Evolutionary conservation across 2,329 filamentous ascomycete genomes (phyloP), one percentile per base, ranked within the genome.

Genomic region (Penicillium hordei): DNA sequence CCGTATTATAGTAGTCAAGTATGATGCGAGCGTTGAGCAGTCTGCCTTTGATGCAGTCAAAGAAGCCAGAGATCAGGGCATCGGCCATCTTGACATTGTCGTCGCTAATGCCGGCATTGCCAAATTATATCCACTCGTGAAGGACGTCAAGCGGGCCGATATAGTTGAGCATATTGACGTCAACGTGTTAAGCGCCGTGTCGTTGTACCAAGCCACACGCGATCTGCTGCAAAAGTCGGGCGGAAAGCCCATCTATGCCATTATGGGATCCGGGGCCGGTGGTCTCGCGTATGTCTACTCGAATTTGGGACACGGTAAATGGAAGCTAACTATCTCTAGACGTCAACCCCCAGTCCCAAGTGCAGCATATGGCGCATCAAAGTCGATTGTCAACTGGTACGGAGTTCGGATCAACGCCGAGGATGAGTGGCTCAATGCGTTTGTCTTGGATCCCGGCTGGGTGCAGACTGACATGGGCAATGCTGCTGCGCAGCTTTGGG

Each of bases 61-160:
- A 25, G 58, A 62, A 19, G 56, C 73, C 17, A 59, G 60, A 27
- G 55, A 57, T 5, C 51, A 65, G 7, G 73, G 68, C 6, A 65
- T 76, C 23, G 48, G 63, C 45, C 64, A 72, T 31, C 25, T 78
- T 27, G 74, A 77, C 55, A 57, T 74, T 38, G 66, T 76, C 19
- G 68, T 77, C 39, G 73, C 74, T n/a, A 78, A 76, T 61, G 72
- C 75, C 5, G 73, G 72, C 7, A 68, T 71, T 9, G 63, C 68
- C 31, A 60, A 61, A 31, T 25, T 57, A 10, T 65, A 55, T 43
- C 68, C 66, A 4, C 60, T 68, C 5, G 76, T 71, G 9, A 72
- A 74, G 21, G 66, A 71, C 7, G 64, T 72, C 43, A 69, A 65
- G 29, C 36, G 62, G 17, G 59, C 67, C 17, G 69, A 71, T 27